A percentile compares a stretch with the other conserved stretches of the same genome.
phyloP scores from a whole-genome alignment of 164 flowering plant genomes.

The Nymphaea colorata region DNA sequence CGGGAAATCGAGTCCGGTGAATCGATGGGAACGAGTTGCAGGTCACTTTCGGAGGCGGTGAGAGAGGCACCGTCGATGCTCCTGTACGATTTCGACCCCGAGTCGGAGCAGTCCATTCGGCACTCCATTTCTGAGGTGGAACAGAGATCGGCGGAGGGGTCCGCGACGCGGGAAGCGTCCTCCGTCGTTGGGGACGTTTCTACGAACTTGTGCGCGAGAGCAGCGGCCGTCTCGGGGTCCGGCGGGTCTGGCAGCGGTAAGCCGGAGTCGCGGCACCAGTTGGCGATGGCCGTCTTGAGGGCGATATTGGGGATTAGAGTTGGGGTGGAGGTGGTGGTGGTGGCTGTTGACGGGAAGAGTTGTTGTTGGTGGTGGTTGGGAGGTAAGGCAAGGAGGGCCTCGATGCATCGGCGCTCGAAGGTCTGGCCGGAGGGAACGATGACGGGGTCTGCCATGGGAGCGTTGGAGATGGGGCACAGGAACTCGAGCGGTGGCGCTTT shows the following conservation, averaged over 20 bases:
- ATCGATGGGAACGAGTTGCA: neutral
- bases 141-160: too few species aligned
- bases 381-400: slow-evolving; percentile 11
- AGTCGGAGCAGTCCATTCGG: neutral
- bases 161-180: neutral
- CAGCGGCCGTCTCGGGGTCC: slow-evolving; percentile 24
- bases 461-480: slow-evolving; percentile 63
- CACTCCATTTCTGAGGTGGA: neutral
- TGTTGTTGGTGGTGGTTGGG: neutral
- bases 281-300: slow-evolving; percentile 45
- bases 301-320: slow-evolving; percentile 63
- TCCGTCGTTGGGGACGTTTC: neutral
- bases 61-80: neutral
- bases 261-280: slow-evolving; percentile 51
- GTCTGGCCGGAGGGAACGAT: slow-evolving; percentile 85
- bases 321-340: slow-evolving; percentile 13
- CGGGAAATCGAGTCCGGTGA: neutral
- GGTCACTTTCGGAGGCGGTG: neutral
- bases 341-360: neutral
- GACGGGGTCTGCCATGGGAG: slow-evolving; percentile 78
- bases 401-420: slow-evolving; percentile 56
- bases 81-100: neutral
- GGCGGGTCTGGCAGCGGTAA: slow-evolving; percentile 28
- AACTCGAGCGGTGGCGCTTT: slow-evolving; percentile 46
- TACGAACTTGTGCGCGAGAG: slow-evolving; percentile 24